Base-by-base conservation (phyloP, 257 asterid genomes). In the Pogostemon cablin region DNA sequence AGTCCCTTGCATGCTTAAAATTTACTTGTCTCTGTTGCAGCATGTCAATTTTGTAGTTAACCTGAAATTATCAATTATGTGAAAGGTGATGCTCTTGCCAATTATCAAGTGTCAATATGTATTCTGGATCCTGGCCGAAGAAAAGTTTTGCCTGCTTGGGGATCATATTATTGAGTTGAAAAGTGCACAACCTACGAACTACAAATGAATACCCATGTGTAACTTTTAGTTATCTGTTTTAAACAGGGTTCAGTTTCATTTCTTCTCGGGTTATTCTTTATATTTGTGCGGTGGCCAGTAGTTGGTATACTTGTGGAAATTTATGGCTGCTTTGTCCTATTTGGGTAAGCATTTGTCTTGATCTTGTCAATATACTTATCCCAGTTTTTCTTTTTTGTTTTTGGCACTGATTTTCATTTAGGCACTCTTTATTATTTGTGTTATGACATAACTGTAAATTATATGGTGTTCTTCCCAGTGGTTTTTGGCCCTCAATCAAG, bases 401-500 rank as follows among this genome's bases (percentile, higher is more conserved):
- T 77, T 61, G 15, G 62, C 42, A 8, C 43, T 34, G 17, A 47
- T 69, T 4, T 55, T 37, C 41, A 4, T 68, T 56, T 10, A 41
- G 50, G 9, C 8, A 15, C 41, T 58, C n/a, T 38, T 5, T 8
- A 3, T 9, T 53, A 68, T 73, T 61, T 46, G 17, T 25, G 32
- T 25, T 1, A 15, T 69, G n/a, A 58, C 15, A 12, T 81, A 46
- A 59, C 68, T 39, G 47, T 57, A 7, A 52, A 35, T 80, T 55
- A 43, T 35, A 58, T 62, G 49, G 37, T 83, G 62, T 67, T 77
- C 56, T 43, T 3, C 50, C 43, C 86, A 90, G 96, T 67, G 92
- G 93, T 74, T 90, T 90, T 76, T 90, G 96, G 96, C 96, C 96
- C 75, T 84, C 96, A 65, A 72, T 90, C 82, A 83, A 86, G 85